Conservation (phyloP, 129 eudicot species). For the Oenanthe sinensis region DNA sequence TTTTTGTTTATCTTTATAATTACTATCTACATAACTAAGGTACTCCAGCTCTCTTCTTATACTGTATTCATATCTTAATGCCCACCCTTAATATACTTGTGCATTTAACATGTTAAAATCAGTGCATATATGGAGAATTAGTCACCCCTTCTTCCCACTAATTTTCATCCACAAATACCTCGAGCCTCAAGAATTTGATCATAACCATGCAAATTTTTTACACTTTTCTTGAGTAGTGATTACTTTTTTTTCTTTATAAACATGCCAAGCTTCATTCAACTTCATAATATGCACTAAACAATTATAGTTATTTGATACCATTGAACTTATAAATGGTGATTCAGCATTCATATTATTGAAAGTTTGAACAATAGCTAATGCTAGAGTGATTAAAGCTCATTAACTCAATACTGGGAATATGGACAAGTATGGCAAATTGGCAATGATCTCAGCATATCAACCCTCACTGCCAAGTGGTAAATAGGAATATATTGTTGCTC, state of each 20-base stretch:
- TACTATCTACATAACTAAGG: neutral
- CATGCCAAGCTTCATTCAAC: neutral
- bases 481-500: neutral
- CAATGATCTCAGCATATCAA: neutral
- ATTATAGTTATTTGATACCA: neutral
- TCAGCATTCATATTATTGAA: neutral
- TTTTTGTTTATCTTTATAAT: neutral
- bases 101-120: neutral
- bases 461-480: neutral
- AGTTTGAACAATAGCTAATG: neutral
- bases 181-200: neutral
- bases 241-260: neutral
- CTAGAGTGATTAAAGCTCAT: neutral
- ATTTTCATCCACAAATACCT: neutral
- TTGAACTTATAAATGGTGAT: neutral
- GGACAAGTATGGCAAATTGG: neutral
- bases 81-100: neutral
- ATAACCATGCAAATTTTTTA: neutral
- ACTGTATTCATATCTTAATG: neutral
- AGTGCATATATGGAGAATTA: neutral
- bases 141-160: neutral
- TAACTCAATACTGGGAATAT: neutral
- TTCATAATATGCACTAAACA: neutral
- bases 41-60: neutral
- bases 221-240: neutral